These are phyloP conservation scores for Venturiaceae sp. DNA, from an alignment of 2,329 filamentous ascomycete genomes.

Conservation along the genomic window DNA sequence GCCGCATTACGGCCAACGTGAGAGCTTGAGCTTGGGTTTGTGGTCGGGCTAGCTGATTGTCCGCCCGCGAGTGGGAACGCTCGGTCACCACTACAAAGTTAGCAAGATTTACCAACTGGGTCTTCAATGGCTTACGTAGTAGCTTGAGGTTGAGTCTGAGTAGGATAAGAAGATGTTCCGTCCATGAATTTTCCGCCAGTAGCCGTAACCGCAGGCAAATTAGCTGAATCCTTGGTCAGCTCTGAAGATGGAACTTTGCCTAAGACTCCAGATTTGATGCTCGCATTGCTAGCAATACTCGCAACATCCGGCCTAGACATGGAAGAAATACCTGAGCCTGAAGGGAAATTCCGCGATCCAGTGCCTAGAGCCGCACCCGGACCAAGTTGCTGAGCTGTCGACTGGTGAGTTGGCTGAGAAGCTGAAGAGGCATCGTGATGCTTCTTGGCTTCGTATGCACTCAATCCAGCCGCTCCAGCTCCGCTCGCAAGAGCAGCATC, in stretches of 20 bases:
- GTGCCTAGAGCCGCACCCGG: not conserved
- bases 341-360: not conserved
- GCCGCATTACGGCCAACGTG: not conserved
- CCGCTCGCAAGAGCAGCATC: not conserved
- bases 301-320: not conserved
- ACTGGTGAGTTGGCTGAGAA: not conserved
- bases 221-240: not conserved
- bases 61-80: not conserved
- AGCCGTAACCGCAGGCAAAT: slow-evolving; percentile 1
- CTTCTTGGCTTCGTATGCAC: not conserved
- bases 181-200: not conserved
- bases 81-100: not conserved
- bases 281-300: not conserved
- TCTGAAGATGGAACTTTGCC: slow-evolving; percentile 1
- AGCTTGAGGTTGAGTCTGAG: not conserved
- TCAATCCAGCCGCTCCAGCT: not conserved
- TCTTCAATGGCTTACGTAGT: not conserved
- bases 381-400: not conserved
- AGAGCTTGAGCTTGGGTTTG: not conserved
- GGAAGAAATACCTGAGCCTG: slow-evolving; percentile 1
- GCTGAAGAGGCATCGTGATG: not conserved
- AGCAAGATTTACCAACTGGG: no score
- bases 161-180: not conserved
- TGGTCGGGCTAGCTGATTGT: not conserved
- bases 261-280: slow-evolving; percentile 4